Percentiles rank a stretch among this genome's conserved stretches.
Evolutionary conservation across 2,329 filamentous ascomycete genomes (phyloP).

Genomic region (Penicillium sp.): DNA sequence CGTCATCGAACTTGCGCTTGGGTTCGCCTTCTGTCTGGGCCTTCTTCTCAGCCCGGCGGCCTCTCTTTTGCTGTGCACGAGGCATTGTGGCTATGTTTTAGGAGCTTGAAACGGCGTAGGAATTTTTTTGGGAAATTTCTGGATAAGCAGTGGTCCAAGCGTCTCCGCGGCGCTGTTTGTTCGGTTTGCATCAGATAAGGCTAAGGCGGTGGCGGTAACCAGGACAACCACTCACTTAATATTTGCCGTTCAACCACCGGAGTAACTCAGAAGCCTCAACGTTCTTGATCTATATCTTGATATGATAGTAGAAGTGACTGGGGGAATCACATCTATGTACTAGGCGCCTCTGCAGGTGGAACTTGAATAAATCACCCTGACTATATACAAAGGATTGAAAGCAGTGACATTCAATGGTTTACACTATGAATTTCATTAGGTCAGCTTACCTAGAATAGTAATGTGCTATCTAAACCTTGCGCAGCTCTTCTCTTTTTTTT

Average conservation of each 20-base stretch:
- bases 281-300: neutral
- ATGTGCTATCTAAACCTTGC: too few relatives aligned
- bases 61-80: conserved; percentile 49
- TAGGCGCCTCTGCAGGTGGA: too few relatives aligned
- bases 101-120: conserved; percentile 13
- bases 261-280: neutral
- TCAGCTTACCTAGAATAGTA: too few relatives aligned
- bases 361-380: too few relatives aligned
- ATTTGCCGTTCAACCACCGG: neutral
- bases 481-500: too few relatives aligned
- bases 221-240: neutral
- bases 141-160: conserved; percentile 42
- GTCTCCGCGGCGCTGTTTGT: conserved; percentile 28
- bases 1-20: conserved; percentile 40
- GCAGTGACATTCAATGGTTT: too few relatives aligned
- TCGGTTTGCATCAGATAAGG: conserved; percentile 30
- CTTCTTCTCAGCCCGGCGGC: conserved; percentile 45
- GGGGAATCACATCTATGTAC: too few relatives aligned
- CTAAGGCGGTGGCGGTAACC: neutral
- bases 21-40: conserved; percentile 35
- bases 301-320: too few relatives aligned
- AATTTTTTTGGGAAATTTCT: conserved; percentile 34
- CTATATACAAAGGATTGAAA: too few relatives aligned
- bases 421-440: too few relatives aligned
- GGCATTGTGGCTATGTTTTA: conserved; percentile 37